These are phyloP conservation scores for Zanthoxylum bungeanum DNA, from an alignment of 345 rosid genomes.

Conservation along the genomic window DNA sequence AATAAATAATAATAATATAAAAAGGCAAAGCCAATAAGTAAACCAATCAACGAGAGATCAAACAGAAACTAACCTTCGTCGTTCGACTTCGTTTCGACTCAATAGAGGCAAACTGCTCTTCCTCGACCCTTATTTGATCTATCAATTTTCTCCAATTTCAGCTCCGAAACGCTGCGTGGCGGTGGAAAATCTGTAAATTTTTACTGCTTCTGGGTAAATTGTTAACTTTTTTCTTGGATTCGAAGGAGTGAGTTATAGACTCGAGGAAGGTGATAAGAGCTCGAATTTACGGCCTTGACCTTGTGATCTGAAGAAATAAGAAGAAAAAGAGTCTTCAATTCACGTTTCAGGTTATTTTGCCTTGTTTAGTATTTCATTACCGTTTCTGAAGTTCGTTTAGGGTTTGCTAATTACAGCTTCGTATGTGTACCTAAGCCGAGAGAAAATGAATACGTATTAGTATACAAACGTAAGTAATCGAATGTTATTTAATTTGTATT, in stretches of 20 bases:
- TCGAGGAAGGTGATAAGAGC: not conserved
- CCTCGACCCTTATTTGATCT: constrained; percentile 12
- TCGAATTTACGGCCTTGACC: not conserved
- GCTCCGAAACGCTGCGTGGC: not conserved
- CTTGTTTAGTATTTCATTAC: not conserved
- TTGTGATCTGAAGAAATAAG: constrained; percentile 7
- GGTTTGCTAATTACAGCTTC: not conserved
- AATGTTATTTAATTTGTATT: too few species aligned
- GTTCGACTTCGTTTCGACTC: not conserved
- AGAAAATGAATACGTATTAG: not conserved
- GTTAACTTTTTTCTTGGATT: not conserved
- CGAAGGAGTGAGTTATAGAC: not conserved
- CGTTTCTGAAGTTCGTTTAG: not conserved
- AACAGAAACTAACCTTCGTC: constrained; percentile 7
- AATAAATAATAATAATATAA: too few species aligned
- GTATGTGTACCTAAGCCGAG: not conserved
- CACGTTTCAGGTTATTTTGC: not conserved
- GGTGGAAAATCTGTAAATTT: not conserved
- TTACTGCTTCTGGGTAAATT: not conserved
- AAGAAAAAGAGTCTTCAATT: not conserved
- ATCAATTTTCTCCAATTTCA: not conserved
- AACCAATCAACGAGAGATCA: not conserved
- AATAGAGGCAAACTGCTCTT: not conserved
- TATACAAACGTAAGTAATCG: too few species aligned
- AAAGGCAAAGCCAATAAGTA: too few species aligned